Evolutionary conservation across 2,329 filamentous ascomycete genomes (phyloP), one percentile per base, ranked within the genome.

Genomic region (Curvularia lunata): DNA sequence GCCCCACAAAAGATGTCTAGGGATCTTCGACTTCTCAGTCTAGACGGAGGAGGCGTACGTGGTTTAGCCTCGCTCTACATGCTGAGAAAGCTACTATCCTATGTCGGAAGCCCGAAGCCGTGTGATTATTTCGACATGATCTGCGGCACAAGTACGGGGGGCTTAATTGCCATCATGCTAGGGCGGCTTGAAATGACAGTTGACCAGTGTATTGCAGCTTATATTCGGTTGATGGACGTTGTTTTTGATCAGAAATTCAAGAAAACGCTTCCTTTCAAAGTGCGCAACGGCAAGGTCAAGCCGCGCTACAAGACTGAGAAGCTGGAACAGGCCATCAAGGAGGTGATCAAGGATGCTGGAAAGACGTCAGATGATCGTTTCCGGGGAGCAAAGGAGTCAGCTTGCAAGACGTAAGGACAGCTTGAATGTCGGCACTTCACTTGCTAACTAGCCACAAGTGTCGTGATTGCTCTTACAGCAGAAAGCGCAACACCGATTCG

Each of bases 71-170:
- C 56, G 12, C 49, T 59, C 12, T 57, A 49, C 2, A 54, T 60
- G 54, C 23, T 60, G 13, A 53, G 45, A 27, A 50, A 50, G 13
- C 42, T 60, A 41, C 37, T 59, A 10, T 52, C 52, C 8, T 52
- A 52, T 18, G 56, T 59, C 27, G 56, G 56, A n/a, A 59, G 48
- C 21, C 53, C 57, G 12, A 60, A 60, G 30, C 59, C 59, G 28
- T 64, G 59, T 32, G 54, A 60, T 23, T 51, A 58, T 23, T 64
- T 64, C 41, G 65, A 69, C 43, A 52, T 68, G 42, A 69, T 69
- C n/a, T 61, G 63, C 16, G 66, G 66, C 13, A 67, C 65, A 1
- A 63, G 59, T 19, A 68, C 62, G 10, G 65, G 65, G 34, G 65
- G 64, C 4, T 38, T 65, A 10, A 62, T 65, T 32, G 61, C 63